Evolutionary conservation across 495 filamentous ascomycete genomes (phyloP).

Genomic region (Hyaloscypha bicolor): DNA sequence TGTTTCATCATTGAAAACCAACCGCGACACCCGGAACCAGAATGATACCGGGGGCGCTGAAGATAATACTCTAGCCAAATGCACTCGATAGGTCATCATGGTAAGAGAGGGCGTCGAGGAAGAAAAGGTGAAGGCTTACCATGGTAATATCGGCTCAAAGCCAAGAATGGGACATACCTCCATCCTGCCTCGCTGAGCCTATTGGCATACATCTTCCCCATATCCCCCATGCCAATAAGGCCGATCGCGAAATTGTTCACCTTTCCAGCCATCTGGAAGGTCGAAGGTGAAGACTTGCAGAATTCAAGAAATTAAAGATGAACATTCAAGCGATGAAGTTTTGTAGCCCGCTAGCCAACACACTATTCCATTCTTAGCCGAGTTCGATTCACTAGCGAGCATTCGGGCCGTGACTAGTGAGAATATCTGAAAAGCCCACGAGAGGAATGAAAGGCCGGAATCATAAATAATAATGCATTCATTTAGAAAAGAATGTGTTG

Average conservation of each 20-base stretch:
- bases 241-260: slow-evolving; percentile 76
- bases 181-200: slow-evolving; percentile 86
- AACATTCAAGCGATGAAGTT: no score
- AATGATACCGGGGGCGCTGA: slow-evolving; percentile 39
- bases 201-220: slow-evolving; percentile 99
- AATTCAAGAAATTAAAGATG: no score
- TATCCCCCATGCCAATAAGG: slow-evolving; percentile 98
- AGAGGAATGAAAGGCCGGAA: no score
- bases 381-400: no score
- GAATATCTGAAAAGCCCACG: no score
- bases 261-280: slow-evolving; percentile 13
- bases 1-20: slow-evolving; percentile 86
- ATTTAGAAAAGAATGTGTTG: no score
- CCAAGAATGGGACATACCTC: slow-evolving; percentile 65
- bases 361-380: no score
- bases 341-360: no score
- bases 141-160: slow-evolving; percentile 28
- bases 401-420: no score
- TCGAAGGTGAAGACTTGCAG: not conserved
- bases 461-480: no score
- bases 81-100: slow-evolving; percentile 97
- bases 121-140: slow-evolving; percentile 13
- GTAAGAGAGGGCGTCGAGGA: slow-evolving; percentile 28
- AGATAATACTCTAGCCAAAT: slow-evolving; percentile 98
- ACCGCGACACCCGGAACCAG: slow-evolving; percentile 33